A percentile compares a stretch with the other conserved stretches of the same genome.
Evolutionary conservation across 352 stramenopile genomes (phyloP).

Genomic region (Phytophthora pistaciae): DNA sequence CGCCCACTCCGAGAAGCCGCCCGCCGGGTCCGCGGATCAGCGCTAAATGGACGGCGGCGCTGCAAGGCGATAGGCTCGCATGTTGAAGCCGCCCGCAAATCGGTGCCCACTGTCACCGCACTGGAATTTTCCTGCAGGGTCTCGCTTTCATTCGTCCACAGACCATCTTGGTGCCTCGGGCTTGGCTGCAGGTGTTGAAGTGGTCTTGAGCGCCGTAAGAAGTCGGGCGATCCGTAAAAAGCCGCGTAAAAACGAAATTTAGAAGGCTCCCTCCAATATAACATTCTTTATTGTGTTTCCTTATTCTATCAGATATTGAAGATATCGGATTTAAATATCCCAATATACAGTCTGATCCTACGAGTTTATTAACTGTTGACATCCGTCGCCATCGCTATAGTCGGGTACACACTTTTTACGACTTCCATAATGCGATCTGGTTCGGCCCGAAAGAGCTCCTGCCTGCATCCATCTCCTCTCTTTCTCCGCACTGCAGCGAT

Average conservation of each 20-base stretch:
- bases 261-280: conserved; percentile 1
- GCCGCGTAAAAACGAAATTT: conserved; percentile 22
- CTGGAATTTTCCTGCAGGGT: conserved; percentile 1
- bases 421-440: not conserved
- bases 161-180: not conserved
- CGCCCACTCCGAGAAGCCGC: not conserved
- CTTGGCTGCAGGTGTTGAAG: conserved; percentile 8
- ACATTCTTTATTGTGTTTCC: not conserved
- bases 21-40: not conserved
- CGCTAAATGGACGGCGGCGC: conserved; percentile 5
- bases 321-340: not conserved
- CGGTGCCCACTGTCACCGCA: not conserved
- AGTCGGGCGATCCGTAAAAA: conserved; percentile 26
- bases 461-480: conserved; percentile 17
- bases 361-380: too few relatives aligned
- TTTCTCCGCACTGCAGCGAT: conserved; percentile 10
- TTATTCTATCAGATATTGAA: not conserved
- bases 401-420: conserved; percentile 14
- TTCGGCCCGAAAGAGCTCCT: not conserved
- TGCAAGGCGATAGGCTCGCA: not conserved
- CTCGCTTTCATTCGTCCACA: not conserved
- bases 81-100: conserved; percentile 5
- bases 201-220: conserved; percentile 16
- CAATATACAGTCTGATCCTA: too few relatives aligned
- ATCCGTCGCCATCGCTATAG: conserved; percentile 10